These are phyloP conservation scores for Phytophthora nicotianae DNA, from an alignment of 352 stramenopile genomes.

Conservation along the genomic window DNA sequence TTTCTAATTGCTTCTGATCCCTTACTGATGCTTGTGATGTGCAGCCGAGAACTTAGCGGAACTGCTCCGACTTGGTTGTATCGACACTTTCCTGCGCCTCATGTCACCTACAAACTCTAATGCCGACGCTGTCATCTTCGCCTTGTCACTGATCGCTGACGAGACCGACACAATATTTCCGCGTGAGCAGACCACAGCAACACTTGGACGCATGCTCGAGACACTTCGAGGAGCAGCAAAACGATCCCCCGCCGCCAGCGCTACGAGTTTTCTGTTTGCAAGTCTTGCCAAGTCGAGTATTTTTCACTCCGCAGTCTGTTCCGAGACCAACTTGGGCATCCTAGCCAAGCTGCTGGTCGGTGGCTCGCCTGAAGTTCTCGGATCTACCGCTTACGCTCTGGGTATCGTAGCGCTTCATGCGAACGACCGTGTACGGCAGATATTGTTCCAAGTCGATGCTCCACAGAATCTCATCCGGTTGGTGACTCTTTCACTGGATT, in stretches of 20 bases:
- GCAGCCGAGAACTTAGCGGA: conserved; percentile 61
- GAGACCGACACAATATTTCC: conserved; percentile 62
- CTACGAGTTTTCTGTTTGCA: conserved; percentile 64
- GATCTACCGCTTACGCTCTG: conserved; percentile 55
- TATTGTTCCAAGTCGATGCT: conserved; percentile 55
- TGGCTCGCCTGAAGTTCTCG: conserved; percentile 55
- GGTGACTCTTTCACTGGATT: conserved; percentile 24
- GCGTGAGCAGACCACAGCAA: conserved; percentile 40
- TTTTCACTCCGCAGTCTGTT: conserved; percentile 56
- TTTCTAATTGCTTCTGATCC: not conserved
- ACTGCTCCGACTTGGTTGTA: conserved; percentile 54
- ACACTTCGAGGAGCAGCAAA: conserved; percentile 71
- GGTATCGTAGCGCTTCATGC: conserved; percentile 49
- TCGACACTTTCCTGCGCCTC: conserved; percentile 60
- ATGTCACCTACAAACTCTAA: conserved; percentile 52
- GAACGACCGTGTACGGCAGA: conserved; percentile 45
- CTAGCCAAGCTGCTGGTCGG: conserved; percentile 70
- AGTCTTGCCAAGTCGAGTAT: conserved; percentile 54
- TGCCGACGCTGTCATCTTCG: conserved; percentile 53
- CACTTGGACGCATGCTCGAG: conserved; percentile 53
- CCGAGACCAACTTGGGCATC: conserved; percentile 62
- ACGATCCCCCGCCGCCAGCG: conserved; percentile 52
- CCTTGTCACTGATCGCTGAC: conserved; percentile 62
- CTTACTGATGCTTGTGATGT: not conserved
- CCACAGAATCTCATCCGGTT: conserved; percentile 57